A percentile compares a stretch with the other conserved stretches of the same genome.
phyloP scores from a whole-genome alignment of 768 basidiomycete species.

The Phlegmacium glaucopus region DNA sequence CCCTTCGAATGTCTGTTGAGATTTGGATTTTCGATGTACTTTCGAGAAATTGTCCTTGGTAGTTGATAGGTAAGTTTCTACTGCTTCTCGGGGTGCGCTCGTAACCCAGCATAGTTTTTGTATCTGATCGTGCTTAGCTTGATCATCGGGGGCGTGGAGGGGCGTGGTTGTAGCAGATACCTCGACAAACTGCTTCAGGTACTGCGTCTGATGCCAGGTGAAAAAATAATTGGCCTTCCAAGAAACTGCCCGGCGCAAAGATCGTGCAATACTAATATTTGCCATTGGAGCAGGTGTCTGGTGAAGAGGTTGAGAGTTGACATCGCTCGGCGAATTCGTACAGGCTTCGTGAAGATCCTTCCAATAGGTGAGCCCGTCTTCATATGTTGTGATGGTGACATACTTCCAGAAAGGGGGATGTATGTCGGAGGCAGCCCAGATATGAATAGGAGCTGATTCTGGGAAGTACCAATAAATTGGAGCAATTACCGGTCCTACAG shows the following conservation, averaged over 20 bases:
- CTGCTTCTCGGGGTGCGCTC: conserved; percentile 50
- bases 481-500: conserved; percentile 40
- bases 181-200: conserved; percentile 52
- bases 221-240: conserved; percentile 64
- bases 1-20: conserved; percentile 28
- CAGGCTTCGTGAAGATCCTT: conserved; percentile 46
- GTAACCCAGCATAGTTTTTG: conserved; percentile 48
- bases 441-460: conserved; percentile 48
- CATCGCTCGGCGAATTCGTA: conserved; percentile 27
- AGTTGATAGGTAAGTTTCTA: conserved; percentile 43
- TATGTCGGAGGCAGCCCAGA: conserved; percentile 53
- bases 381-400: conserved; percentile 34
- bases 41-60: conserved; percentile 34
- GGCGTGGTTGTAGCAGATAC: conserved; percentile 41
- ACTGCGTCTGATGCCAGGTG: conserved; percentile 66
- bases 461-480: conserved; percentile 68
- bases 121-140: conserved; percentile 30
- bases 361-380: conserved; percentile 55
- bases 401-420: conserved; percentile 55
- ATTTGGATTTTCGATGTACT: conserved; percentile 29
- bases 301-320: conserved; percentile 6
- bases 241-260: conserved; percentile 54
- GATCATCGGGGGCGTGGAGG: conserved; percentile 43
- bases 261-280: conserved; percentile 34
- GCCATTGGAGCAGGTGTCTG: conserved; percentile 11